Evolutionary conservation across 2,329 filamentous ascomycete species (phyloP), one percentile per base, ranked within the genome.

Genomic region (Aureobasidium sp.): DNA sequence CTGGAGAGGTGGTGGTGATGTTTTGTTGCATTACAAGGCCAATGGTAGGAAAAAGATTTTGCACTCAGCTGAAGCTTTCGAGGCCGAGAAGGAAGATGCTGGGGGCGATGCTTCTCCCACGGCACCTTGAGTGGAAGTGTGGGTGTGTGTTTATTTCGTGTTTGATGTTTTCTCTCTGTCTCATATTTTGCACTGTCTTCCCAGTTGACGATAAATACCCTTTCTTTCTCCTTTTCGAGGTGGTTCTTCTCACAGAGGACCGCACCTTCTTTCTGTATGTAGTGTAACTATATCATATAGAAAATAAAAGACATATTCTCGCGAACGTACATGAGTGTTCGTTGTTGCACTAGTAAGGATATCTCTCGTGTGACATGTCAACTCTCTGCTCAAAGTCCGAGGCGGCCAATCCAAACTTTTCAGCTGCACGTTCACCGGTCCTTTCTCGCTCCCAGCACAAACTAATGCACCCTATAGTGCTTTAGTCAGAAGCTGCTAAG

Each of bases 1-100:
- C 59, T 99, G 94, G 94, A 90, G 95, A 69, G 91, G 90, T 47
- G 91, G 91, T n/a, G 92, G 89, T 68, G 94, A 99, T 74, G 89
- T 99, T 65, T 77, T 96, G 59, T 79, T 99, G 54, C 85, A 91
- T 70, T 99, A 99, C 80, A 95, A 92, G 71, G 82, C 89, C 58
- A 99, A 97, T 68, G 92, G 91, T 16, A 85, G 84, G 69, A 93
- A 90, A 75, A 79, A 83, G 63, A 80, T 81, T 41, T 25, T 64
- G 41, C 66, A 69, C 54, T 63, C 64, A 11, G 30, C 54, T 9
- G 54, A 58, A 1, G 59, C 64, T 7, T 49, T 48, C 30, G 42
- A 10, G 5, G 11, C 30, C 5, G n/a, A 5, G 8, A 30, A 37
- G 13, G 34, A 37, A 11, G 13, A n/a, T 11, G 42, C 30, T 41